A percentile compares a stretch with the other conserved stretches of the same genome.
These are phyloP conservation scores for Cystofilobasidium macerans DNA, from an alignment of 768 basidiomycete species.

Conservation along the genomic window DNA sequence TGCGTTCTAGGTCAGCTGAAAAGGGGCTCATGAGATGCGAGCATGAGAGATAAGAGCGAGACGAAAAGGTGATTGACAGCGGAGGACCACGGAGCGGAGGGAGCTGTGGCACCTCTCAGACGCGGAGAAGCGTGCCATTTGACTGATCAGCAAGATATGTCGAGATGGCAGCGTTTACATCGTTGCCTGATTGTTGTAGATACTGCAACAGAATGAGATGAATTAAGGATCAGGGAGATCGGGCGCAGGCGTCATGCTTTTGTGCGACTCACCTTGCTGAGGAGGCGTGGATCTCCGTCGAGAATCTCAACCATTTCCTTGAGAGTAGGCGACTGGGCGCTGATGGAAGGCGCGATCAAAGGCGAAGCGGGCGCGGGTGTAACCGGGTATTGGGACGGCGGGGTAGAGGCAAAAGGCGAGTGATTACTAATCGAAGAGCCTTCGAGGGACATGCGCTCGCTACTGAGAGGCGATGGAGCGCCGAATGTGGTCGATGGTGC, in stretches of 20 bases:
- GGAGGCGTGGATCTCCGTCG: not conserved
- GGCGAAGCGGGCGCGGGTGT: not conserved
- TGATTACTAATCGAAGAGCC: not conserved
- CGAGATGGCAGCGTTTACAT: no score
- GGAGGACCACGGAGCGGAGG: no score
- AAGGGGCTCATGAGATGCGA: no score
- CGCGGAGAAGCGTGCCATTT: no score
- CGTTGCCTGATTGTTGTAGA: no score
- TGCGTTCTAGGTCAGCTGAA: no score
- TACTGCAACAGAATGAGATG: not conserved
- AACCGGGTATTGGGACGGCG: not conserved
- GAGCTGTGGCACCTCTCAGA: no score
- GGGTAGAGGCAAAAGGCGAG: not conserved
- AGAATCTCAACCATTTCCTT: conserved; percentile 22
- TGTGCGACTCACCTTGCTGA: not conserved
- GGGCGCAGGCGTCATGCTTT: no score
- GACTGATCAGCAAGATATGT: no score
- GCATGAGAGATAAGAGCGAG: no score
- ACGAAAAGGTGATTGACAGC: no score
- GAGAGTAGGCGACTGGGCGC: not conserved
- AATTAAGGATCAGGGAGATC: no score
- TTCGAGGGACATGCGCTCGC: conserved; percentile 1
- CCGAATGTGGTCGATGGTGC: not conserved
- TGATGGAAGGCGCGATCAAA: not conserved
- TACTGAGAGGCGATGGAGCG: not conserved